Evolutionary conservation across 2,329 filamentous ascomycete species (phyloP).

Genomic region (Aspergillus melleus): DNA sequence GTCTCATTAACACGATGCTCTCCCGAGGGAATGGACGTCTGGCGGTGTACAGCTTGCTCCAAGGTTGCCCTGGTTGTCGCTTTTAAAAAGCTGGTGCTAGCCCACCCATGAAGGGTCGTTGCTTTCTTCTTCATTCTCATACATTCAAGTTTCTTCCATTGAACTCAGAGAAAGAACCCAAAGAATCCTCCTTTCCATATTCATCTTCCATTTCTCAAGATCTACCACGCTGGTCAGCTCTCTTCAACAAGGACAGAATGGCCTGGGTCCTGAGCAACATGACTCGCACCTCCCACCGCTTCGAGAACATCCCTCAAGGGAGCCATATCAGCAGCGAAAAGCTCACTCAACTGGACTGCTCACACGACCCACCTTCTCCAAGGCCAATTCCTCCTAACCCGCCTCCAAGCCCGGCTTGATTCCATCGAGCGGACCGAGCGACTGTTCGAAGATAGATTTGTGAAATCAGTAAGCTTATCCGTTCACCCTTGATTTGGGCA

Average conservation of each 20-base stretch:
- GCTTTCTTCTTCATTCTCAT: background rate
- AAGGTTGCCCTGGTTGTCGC: background rate
- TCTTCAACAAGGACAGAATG: background rate
- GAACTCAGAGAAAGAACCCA: background rate
- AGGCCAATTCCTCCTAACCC: conserved; percentile 41
- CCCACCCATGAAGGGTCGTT: background rate
- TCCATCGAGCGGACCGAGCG: background rate
- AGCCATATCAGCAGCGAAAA: background rate
- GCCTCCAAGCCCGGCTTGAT: conserved; percentile 40
- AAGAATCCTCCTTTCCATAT: background rate
- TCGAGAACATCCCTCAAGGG: background rate
- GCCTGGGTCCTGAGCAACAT: conserved; percentile 1
- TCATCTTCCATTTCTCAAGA: background rate
- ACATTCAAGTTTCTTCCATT: background rate
- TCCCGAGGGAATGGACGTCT: conserved; percentile 13
- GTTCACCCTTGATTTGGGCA: background rate
- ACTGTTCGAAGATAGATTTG: background rate
- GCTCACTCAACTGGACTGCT: conserved; percentile 6
- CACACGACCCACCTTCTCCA: conserved; percentile 30
- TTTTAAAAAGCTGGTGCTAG: conserved; percentile 15
- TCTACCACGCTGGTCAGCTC: background rate
- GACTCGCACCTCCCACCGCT: background rate
- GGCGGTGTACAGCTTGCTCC: conserved; percentile 21
- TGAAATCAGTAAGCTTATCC: background rate
- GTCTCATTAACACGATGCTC: conserved; percentile 18